Conservation (phyloP, 1,284 basidiomycete species). For the Fomitopsis palustris region DNA sequence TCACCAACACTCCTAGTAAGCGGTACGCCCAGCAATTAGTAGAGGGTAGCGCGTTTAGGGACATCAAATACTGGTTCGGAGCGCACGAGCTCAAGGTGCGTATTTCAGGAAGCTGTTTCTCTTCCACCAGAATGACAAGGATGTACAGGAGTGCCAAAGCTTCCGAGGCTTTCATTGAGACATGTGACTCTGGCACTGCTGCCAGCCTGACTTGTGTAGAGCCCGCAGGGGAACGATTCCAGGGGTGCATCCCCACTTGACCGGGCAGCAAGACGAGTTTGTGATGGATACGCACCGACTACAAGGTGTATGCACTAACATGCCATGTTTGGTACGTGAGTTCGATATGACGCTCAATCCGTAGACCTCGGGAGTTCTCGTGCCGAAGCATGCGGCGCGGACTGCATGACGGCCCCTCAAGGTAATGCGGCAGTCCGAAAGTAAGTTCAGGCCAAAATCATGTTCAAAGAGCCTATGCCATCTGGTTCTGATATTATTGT, state of each 20-base stretch:
- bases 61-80: not conserved
- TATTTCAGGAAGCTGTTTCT: not conserved
- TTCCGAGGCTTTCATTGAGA: too few relatives aligned
- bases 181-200: too few relatives aligned
- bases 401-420: slow-evolving; percentile 2
- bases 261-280: too few relatives aligned
- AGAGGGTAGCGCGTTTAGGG: not conserved
- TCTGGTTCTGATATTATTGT: not conserved
- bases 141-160: too few relatives aligned
- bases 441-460: slow-evolving; percentile 11
- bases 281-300: not conserved
- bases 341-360: slow-evolving; percentile 6
- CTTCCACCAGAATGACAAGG: too few relatives aligned
- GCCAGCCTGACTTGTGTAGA: too few relatives aligned
- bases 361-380: slow-evolving; percentile 7
- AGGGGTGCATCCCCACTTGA: too few relatives aligned
- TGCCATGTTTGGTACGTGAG: slow-evolving; percentile 1
- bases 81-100: not conserved
- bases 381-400: not conserved
- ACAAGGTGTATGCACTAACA: not conserved
- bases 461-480: slow-evolving; percentile 2
- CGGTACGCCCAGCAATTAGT: not conserved
- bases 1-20: not conserved
- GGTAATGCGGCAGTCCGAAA: not conserved
- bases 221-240: too few relatives aligned